Evolutionary conservation across 1,139 yeast genomes (phyloP).

Genomic region (Yamadazyma trypodendri): DNA sequence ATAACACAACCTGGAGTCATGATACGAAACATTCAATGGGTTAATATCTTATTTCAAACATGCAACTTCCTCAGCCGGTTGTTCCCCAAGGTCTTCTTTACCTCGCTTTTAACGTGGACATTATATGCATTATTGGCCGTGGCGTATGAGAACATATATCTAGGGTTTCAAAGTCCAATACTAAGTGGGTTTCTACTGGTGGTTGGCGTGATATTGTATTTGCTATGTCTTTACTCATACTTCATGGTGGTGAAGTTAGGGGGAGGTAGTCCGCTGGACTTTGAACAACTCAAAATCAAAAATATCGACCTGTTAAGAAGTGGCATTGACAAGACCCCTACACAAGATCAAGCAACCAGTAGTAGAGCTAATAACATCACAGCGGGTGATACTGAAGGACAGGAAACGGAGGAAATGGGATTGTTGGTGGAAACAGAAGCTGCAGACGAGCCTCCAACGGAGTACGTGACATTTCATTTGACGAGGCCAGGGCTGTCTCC

Average conservation of each 20-base stretch:
- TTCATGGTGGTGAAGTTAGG: constrained; percentile 56
- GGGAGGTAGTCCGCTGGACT: constrained; percentile 62
- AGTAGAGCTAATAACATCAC: background rate
- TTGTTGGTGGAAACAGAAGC: background rate
- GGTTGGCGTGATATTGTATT: constrained; percentile 21
- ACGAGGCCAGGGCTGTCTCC: constrained; percentile 16
- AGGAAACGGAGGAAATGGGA: background rate
- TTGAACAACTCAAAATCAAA: constrained; percentile 21
- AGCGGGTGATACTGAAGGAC: background rate
- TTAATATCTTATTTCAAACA: constrained; percentile 17
- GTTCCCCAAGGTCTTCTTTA: constrained; percentile 62
- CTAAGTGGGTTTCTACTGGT: constrained; percentile 16
- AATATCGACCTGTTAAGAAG: constrained; percentile 14
- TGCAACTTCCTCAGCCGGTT: constrained; percentile 51
- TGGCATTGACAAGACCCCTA: background rate
- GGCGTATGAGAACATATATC: constrained; percentile 18
- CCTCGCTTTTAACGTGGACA: constrained; percentile 58
- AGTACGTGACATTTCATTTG: constrained; percentile 14
- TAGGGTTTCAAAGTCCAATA: constrained; percentile 11
- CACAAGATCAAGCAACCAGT: background rate
- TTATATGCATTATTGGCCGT: constrained; percentile 37
- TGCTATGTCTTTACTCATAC: constrained; percentile 42
- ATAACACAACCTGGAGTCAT: constrained; percentile 24
- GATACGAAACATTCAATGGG: constrained; percentile 18
- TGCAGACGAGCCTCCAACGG: constrained; percentile 14